phyloP scores from a whole-genome alignment of 306 rosid species.

The Cucurbita ficifolia region DNA sequence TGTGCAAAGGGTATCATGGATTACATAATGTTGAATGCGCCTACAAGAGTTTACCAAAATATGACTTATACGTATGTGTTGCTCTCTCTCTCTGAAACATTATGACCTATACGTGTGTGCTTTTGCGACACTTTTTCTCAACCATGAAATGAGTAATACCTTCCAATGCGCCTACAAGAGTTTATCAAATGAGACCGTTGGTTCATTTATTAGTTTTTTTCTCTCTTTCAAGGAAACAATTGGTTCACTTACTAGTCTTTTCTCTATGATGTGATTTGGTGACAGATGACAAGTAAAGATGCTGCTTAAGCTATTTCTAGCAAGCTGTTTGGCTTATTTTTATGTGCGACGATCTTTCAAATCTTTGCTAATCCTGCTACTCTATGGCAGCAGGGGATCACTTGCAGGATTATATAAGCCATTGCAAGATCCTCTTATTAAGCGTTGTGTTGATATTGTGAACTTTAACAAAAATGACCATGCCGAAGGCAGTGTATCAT shows the following conservation, averaged over 20 bases:
- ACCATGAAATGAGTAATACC: slow-evolving; percentile 3
- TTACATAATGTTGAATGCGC: slow-evolving; percentile 94
- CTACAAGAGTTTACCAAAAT: slow-evolving; percentile 68
- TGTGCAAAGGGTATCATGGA: slow-evolving; percentile 98
- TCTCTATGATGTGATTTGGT: not conserved
- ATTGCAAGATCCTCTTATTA: slow-evolving; percentile 61
- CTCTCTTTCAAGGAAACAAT: not conserved
- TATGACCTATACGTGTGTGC: not conserved
- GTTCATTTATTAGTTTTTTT: not conserved
- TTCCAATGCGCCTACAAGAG: too few species aligned
- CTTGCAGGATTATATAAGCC: slow-evolving; percentile 56
- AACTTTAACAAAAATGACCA: slow-evolving; percentile 32
- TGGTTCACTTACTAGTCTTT: not conserved
- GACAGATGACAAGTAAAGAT: not conserved
- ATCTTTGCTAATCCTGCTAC: slow-evolving; percentile 7
- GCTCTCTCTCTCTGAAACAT: not conserved
- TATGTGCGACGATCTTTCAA: not conserved
- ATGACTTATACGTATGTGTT: slow-evolving; percentile 67
- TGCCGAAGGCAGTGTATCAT: slow-evolving; percentile 17
- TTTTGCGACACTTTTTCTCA: slow-evolving; percentile 15
- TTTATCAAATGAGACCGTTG: not conserved
- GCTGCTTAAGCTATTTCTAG: not conserved
- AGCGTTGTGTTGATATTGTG: slow-evolving; percentile 52
- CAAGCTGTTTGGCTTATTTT: not conserved
- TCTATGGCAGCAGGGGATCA: slow-evolving; percentile 25